Percentiles rank a stretch among this genome's conserved stretches.
phyloP scores from a whole-genome alignment of 495 filamentous ascomycete species.

The Hypoxylon rickii region DNA sequence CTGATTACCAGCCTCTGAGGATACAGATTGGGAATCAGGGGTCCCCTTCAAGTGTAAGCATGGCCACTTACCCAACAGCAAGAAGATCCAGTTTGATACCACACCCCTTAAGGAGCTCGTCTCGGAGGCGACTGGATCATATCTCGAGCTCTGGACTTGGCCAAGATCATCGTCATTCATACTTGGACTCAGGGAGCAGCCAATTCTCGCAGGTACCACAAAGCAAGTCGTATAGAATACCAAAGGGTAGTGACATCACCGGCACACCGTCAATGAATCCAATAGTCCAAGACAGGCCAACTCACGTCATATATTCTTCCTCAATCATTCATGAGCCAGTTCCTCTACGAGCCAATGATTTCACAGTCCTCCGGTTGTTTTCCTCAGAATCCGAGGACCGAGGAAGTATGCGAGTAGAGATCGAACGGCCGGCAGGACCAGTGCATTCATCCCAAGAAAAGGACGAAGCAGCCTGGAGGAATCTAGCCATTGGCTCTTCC shows the following conservation, averaged over 20 bases:
- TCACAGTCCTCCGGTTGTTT: slow-evolving; percentile 27
- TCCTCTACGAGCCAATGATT: slow-evolving; percentile 24
- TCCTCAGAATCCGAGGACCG: slow-evolving; percentile 25
- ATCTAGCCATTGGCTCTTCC: slow-evolving; percentile 12
- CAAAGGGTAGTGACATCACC: not conserved
- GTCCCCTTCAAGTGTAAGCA: slow-evolving; percentile 29
- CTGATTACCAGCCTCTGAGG: slow-evolving; percentile 19
- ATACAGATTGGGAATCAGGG: slow-evolving; percentile 48
- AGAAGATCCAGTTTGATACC: slow-evolving; percentile 16
- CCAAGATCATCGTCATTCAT: slow-evolving; percentile 10
- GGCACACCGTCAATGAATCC: not conserved
- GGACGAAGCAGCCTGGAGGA: slow-evolving; percentile 32
- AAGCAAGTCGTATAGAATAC: not conserved
- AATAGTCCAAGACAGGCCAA: slow-evolving; percentile 12
- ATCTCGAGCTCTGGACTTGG: slow-evolving; percentile 15
- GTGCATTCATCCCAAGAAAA: slow-evolving; percentile 25
- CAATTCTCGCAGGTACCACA: not conserved
- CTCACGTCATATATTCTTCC: slow-evolving; percentile 27
- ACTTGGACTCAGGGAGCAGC: slow-evolving; percentile 4
- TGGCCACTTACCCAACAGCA: slow-evolving; percentile 13
- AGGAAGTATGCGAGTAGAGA: slow-evolving; percentile 36
- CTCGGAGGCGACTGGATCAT: slow-evolving; percentile 6
- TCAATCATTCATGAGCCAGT: slow-evolving; percentile 33
- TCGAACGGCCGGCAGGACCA: slow-evolving; percentile 16
- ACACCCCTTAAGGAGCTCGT: slow-evolving; percentile 7